Conservation (phyloP, 139 green algal species). For the Eudorina sp. region DNA sequence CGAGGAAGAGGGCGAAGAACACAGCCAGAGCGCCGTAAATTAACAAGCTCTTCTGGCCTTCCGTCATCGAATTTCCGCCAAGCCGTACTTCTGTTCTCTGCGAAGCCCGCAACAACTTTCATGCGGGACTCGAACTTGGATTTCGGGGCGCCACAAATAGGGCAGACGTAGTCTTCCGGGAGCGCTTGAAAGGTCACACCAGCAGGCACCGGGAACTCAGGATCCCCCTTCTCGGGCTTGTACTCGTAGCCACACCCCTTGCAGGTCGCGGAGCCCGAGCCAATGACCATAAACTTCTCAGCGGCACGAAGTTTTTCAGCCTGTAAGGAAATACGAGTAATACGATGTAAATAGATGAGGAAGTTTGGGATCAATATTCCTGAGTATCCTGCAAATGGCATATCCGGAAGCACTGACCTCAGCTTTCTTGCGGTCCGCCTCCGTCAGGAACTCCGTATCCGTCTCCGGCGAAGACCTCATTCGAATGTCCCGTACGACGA, state of each 20-base stretch:
- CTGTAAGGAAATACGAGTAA: slow-evolving; percentile 42
- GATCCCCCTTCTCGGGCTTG: slow-evolving; percentile 83
- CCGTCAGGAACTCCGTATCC: slow-evolving; percentile 25
- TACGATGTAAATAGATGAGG: too few species aligned
- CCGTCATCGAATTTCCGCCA: slow-evolving; percentile 93
- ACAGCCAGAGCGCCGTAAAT: slow-evolving; percentile 91
- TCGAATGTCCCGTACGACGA: background rate
- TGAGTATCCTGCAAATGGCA: background rate
- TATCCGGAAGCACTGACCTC: slow-evolving; percentile 1
- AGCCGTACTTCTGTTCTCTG: slow-evolving; percentile 96
- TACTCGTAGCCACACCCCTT: slow-evolving; percentile 86
- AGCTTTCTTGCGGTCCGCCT: slow-evolving; percentile 34
- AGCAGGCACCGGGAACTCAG: slow-evolving; percentile 88
- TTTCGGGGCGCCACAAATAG: slow-evolving; percentile 88
- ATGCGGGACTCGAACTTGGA: slow-evolving; percentile 77
- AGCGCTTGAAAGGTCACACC: slow-evolving; percentile 85
- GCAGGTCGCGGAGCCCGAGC: slow-evolving; percentile 83
- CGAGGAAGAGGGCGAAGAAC: slow-evolving; percentile 93
- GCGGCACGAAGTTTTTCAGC: slow-evolving; percentile 83
- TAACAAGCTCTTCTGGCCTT: slow-evolving; percentile 88
- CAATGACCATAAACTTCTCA: slow-evolving; percentile 94
- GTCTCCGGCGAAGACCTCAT: slow-evolving; percentile 13
- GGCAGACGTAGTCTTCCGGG: slow-evolving; percentile 94
- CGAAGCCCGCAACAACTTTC: slow-evolving; percentile 92
- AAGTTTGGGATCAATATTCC: background rate